Base-by-base conservation (phyloP, 805 yeast species). In the Candida vaughaniae region DNA sequence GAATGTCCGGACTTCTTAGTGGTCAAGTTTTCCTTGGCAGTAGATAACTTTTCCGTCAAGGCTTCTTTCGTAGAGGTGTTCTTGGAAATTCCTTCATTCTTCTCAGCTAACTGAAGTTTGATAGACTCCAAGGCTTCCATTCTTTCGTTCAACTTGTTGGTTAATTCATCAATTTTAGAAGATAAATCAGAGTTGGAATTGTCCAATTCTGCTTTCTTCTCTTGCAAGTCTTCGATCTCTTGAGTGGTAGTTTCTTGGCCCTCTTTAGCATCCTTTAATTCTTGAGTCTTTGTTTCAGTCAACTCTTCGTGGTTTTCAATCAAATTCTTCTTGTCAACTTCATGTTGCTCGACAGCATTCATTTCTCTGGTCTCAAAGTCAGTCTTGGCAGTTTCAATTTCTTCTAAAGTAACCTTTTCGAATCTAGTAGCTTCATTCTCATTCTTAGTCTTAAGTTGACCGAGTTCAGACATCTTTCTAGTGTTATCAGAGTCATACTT, bases 301-400 rank as follows among this genome's bases (percentile, higher is more conserved):
- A 71, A 62, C 42, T 69, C 67, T 30, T 61, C 73, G 39, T 73
- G 74, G 44, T 66, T 71, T 44, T 58, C 59, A 28, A 53, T 39
- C 36, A 73, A 56, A 19, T 63, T 61, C 35, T 66, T 73, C 51
- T 70, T 71, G 49, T 73, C 72, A 15, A 52, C 53, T 10, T 46
- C 64, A 48, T 76, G 81, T 38, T 66, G 60, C 31, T 57, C 74
- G 29, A 69, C 69, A 5, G 78, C 75, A 31, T 64, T 60, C 14
- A 48, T 52, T 56, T 75, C 81, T 29, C 74, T 67, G n/a, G 59
- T 59, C 35, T 60, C 69, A 41, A 58, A 73, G 29, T 73, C 77
- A 14, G 53, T 54, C 27, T 57, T 62, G 40, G 75, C 75, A 25
- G 69, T 64, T 43, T 62, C 70, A 37, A 75, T 75, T 39, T 67